phyloP scores from a whole-genome alignment of 2,329 filamentous ascomycete species.

The Xylariomycetidae sp. region DNA sequence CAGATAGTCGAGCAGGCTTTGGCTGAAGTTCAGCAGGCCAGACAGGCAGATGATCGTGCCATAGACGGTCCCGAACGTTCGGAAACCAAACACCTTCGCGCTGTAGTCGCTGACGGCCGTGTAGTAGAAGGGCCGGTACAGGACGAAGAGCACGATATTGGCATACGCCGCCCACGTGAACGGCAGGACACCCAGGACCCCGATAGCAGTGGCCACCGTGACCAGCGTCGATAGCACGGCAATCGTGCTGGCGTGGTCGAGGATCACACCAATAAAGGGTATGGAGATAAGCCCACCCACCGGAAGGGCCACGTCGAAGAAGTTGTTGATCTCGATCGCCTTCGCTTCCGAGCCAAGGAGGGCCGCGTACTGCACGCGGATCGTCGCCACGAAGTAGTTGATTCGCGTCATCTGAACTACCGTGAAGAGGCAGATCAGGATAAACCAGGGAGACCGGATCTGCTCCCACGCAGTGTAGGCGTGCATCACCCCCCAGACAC shows the following conservation, averaged over 20 bases:
- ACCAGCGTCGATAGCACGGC: constrained; percentile 68
- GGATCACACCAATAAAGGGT: constrained; percentile 75
- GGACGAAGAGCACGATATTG: constrained; percentile 72
- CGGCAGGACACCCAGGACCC: constrained; percentile 68
- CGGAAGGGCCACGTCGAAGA: constrained; percentile 82
- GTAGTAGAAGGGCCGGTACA: constrained; percentile 87
- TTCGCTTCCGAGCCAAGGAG: constrained; percentile 57
- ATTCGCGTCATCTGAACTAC: constrained; percentile 72
- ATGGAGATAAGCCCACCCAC: constrained; percentile 78
- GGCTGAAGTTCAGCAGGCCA: constrained; percentile 76
- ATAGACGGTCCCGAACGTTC: constrained; percentile 91
- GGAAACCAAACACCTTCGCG: constrained; percentile 88
- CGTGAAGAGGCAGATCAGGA: constrained; percentile 77
- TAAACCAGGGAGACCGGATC: constrained; percentile 75
- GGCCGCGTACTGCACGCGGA: constrained; percentile 73
- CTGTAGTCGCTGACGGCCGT: constrained; percentile 84
- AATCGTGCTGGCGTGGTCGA: constrained; percentile 70
- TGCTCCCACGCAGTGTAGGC: constrained; percentile 64
- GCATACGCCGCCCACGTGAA: constrained; percentile 64
- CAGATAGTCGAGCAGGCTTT: constrained; percentile 71
- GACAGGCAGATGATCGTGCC: constrained; percentile 82
- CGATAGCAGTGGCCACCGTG: constrained; percentile 64
- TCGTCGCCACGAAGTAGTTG: constrained; percentile 89
- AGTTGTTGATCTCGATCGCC: constrained; percentile 68
- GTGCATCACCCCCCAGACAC: constrained; percentile 85